phyloP scores from a whole-genome alignment of 2,329 filamentous ascomycete species.

The Didymella keratinophila region DNA sequence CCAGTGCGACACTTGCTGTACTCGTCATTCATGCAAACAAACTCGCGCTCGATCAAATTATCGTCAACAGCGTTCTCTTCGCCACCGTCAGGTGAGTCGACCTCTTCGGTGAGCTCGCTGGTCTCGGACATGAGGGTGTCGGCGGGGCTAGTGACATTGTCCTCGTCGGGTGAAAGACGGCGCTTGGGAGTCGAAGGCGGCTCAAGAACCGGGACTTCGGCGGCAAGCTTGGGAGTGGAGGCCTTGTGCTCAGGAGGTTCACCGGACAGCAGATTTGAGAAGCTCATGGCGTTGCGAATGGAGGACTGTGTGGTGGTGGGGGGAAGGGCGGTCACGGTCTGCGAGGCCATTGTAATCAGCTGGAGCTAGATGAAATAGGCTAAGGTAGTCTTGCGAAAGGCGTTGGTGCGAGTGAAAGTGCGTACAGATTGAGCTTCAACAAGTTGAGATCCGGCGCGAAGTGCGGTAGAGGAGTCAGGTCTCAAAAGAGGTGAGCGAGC shows the following conservation, averaged over 20 bases:
- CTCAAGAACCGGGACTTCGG: slow-evolving; percentile 3
- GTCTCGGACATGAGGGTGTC: slow-evolving; percentile 19
- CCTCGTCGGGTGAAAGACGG: neutral
- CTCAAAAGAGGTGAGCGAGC: slow-evolving; percentile 40
- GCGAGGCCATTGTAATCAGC: slow-evolving; percentile 3
- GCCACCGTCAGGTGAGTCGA: neutral
- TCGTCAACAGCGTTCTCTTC: slow-evolving; percentile 4
- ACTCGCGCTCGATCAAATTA: slow-evolving; percentile 35
- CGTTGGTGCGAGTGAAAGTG: slow-evolving; percentile 1
- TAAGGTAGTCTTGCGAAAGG: neutral
- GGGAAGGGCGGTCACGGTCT: slow-evolving; percentile 7
- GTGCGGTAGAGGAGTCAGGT: slow-evolving; percentile 22
- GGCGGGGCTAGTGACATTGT: slow-evolving; percentile 11
- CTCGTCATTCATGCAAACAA: slow-evolving; percentile 45
- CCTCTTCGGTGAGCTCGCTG: slow-evolving; percentile 6
- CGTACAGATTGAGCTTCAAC: neutral
- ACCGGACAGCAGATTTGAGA: slow-evolving; percentile 32
- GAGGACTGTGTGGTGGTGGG: slow-evolving; percentile 11
- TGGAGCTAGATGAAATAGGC: slow-evolving; percentile 6
- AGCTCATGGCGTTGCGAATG: slow-evolving; percentile 36
- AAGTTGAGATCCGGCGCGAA: slow-evolving; percentile 7
- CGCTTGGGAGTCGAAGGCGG: slow-evolving; percentile 19
- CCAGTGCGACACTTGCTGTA: slow-evolving; percentile 42
- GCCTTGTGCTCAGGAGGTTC: neutral
- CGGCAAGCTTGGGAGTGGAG: slow-evolving; percentile 2